Evolutionary conservation across 164 flowering plant genomes (phyloP).

Genomic region (Piper longum): DNA sequence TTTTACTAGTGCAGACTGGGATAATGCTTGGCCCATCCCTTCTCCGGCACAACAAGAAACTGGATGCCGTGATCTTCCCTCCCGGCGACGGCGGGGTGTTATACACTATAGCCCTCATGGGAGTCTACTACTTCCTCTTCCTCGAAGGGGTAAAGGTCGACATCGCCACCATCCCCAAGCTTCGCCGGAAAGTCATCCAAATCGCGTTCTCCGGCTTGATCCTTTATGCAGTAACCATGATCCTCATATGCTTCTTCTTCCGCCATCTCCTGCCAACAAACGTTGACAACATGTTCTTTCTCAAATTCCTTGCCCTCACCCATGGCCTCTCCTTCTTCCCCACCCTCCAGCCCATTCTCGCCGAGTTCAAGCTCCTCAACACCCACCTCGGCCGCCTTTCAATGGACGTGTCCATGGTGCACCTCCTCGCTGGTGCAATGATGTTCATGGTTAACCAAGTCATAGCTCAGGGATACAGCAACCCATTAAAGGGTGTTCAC

Average conservation of each 20-base stretch:
- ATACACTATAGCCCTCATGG: constrained; percentile 26
- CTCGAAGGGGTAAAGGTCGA: constrained; percentile 45
- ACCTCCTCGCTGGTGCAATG: constrained; percentile 11
- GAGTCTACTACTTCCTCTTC: constrained; percentile 38
- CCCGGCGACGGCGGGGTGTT: constrained; percentile 11
- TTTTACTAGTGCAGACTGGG: constrained; percentile 15
- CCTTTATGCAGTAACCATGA: background rate
- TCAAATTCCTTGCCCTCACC: constrained; percentile 7
- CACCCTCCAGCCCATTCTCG: constrained; percentile 26
- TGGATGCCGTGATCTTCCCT: constrained; percentile 31
- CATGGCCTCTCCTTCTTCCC: constrained; percentile 24
- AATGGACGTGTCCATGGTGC: constrained; percentile 20
- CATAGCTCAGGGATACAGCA: background rate
- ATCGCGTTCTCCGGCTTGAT: constrained; percentile 14
- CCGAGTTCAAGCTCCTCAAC: constrained; percentile 47
- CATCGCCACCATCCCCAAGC: constrained; percentile 7
- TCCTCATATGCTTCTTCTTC: background rate
- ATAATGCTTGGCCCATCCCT: constrained; percentile 47
- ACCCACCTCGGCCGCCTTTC: constrained; percentile 49
- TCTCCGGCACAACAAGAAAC: constrained; percentile 14
- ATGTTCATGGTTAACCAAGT: background rate
- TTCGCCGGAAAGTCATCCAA: constrained; percentile 20
- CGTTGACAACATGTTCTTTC: constrained; percentile 8
- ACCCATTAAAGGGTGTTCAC: constrained; percentile 2
- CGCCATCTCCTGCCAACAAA: constrained; percentile 1